A percentile compares a stretch with the other conserved stretches of the same genome.
phyloP scores from a whole-genome alignment of 257 asterid genomes.

The Echium plantagineum region DNA sequence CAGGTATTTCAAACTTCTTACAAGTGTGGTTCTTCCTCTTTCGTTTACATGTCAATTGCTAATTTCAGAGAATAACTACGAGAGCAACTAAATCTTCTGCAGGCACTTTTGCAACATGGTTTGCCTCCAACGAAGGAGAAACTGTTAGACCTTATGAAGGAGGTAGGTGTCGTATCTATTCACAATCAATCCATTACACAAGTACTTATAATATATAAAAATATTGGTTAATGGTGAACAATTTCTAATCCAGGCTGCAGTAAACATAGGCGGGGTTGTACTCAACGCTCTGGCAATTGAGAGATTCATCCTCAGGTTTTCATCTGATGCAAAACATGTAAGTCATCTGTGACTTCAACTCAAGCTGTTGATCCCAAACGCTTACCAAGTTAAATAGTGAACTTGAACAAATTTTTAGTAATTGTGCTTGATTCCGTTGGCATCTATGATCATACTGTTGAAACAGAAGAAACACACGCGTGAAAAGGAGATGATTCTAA shows the following conservation, averaged over 20 bases:
- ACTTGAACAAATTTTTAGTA: not conserved
- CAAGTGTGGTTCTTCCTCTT: not conserved
- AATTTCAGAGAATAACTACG: not conserved
- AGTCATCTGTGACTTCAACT: conserved; percentile 6
- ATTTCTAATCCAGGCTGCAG: conserved; percentile 46
- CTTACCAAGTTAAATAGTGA: not conserved
- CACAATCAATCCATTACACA: no score
- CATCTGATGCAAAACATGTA: conserved; percentile 56
- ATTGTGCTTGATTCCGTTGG: no score
- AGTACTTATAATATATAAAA: no score
- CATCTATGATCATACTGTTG: conserved; percentile 1
- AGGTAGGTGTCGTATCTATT: conserved; percentile 31
- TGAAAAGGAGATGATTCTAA: conserved; percentile 62
- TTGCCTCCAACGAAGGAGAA: conserved; percentile 72
- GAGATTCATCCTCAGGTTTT: conserved; percentile 79
- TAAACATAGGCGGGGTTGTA: conserved; percentile 61
- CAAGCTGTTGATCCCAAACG: not conserved
- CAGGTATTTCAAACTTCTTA: conserved; percentile 50
- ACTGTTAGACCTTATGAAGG: conserved; percentile 40
- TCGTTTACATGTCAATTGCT: no score
- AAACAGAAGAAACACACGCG: conserved; percentile 33
- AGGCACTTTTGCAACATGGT: conserved; percentile 81
- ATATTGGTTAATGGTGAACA: not conserved
- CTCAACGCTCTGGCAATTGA: conserved; percentile 73
- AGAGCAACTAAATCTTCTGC: conserved; percentile 9